Evolutionary conservation across 2,329 filamentous ascomycete species (phyloP), one percentile per base, ranked within the genome.

Genomic region (Colletotrichum caudatum): DNA sequence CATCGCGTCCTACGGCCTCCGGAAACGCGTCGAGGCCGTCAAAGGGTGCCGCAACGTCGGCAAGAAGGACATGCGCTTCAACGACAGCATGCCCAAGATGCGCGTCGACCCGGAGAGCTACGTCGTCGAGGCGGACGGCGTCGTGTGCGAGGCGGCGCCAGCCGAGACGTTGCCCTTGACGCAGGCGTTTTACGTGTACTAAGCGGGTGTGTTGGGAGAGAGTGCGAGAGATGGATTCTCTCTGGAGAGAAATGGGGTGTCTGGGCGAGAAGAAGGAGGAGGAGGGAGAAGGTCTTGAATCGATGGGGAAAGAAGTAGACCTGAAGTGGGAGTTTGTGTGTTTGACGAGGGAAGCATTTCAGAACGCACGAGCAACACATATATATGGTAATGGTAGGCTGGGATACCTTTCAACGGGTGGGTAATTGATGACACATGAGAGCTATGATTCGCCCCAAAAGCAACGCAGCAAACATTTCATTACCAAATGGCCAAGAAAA

Each of bases 31-130:
- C 74, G 93, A 96, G 83, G 85, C 93, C 4, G 94, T 98, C 60
- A 91, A 87, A 78, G 88, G 89, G 67, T 97, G 94, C 80, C 87
- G 95, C 71, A 88, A 81, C 41, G 87, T 97, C 56, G 86, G 91
- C 54, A 98, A 98, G 87, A 86, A 82, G 76, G 93, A 98, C 81
- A 97, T 98, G 94, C 94, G 94, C 78, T 95, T 90, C 81, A 98
- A 98, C 80, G 90, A 94, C 78, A 82, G 82, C 66, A 94, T 90
- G 89, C 95, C 95, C 18, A 90, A 87, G 83, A 98, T 98, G 93
- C 90, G 86, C 77, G 95, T 98, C 72, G 95, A 98, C 80, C 93
- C 95, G 6, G 95, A 98, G 86, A 91, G 89, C 77, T 98, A 98
- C 83, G 88, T 86, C 20, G 95, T 98, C 35, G 91, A 95, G 83